Evolutionary conservation across 2,329 filamentous ascomycete species (phyloP), one percentile per base, ranked within the genome.

Genomic region (Dendryphion nanum): DNA sequence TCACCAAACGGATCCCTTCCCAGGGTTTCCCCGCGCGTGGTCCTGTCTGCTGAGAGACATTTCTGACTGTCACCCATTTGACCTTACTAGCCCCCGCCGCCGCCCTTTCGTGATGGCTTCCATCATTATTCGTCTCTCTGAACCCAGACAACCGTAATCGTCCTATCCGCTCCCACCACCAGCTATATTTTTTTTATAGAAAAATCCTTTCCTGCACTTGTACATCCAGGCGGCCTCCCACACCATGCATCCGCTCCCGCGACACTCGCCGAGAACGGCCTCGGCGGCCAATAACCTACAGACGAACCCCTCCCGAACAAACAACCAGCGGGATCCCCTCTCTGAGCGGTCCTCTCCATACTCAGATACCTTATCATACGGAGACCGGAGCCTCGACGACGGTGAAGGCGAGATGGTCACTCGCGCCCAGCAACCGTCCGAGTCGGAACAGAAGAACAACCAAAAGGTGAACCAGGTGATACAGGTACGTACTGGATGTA

Each of bases 161-260:
- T 51, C 41, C 33, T 28, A 13, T 19, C 37, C 37, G 30, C 24
- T 28, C 34, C 28, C n/a, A n/a, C n/a, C n/a, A 18, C 32, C n/a
- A n/a, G n/a, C n/a, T n/a, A n/a, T n/a, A n/a, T n/a, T n/a, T n/a
- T n/a, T n/a, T n/a, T n/a, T n/a, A n/a, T n/a, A n/a, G n/a, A n/a
- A n/a, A n/a, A n/a, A n/a, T n/a, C n/a, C 29, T 15, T 21, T 12
- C 12, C 6, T 20, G 31, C 31, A 7, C 18, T 16, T 33, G 39
- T 41, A 48, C 48, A 48, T 50, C 45, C 48, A 47, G 50, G 49
- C 51, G 42, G 36, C 47, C 50, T 45, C 47, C 51, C 49, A 38
- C 55, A 73, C 61, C 55, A 96, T 96, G 90, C 89, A 96, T 79
- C 90, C 95, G 71, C 89, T 96, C 79, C 89, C 95, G 71, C 83